Conservation (phyloP, 768 basidiomycete genomes). For the Clitopilus hobsonii region DNA sequence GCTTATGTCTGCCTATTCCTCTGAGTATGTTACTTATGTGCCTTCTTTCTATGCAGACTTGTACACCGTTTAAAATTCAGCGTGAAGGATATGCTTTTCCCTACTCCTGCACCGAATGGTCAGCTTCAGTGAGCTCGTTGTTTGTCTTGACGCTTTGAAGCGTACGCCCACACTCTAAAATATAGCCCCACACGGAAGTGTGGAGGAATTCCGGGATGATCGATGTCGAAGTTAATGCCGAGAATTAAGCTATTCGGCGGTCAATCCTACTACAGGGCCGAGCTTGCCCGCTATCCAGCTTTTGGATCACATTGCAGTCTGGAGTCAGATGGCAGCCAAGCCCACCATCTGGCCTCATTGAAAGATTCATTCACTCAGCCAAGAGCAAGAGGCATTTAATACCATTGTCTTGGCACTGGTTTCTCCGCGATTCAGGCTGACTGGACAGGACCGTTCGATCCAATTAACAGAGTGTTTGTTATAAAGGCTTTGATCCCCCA, state of each 20-base stretch:
- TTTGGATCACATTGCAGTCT: too few species aligned
- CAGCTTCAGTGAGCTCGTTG: background rate
- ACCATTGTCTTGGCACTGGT: background rate
- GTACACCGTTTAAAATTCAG: background rate
- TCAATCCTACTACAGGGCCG: too few species aligned
- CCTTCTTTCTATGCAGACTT: background rate
- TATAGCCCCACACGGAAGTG: background rate
- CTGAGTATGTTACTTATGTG: background rate
- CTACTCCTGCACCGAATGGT: too few species aligned
- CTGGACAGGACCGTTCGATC: too few species aligned
- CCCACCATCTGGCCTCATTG: background rate
- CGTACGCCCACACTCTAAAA: too few species aligned
- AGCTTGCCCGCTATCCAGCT: too few species aligned
- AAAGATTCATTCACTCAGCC: background rate
- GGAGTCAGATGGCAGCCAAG: background rate
- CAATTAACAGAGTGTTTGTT: too few species aligned
- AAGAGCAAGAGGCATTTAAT: background rate
- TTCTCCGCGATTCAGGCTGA: slow-evolving; percentile 4
- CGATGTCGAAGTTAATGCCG: too few species aligned
- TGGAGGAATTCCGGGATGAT: background rate
- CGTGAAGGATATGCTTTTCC: too few species aligned
- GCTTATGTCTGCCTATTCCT: background rate
- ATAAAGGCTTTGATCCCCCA: too few species aligned
- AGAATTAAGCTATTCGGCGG: too few species aligned
- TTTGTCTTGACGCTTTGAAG: too few species aligned